Percentiles rank a stretch among this genome's conserved stretches.
phyloP scores from a whole-genome alignment of 139 green algal genomes.

The Tetradesmus obliquus region DNA sequence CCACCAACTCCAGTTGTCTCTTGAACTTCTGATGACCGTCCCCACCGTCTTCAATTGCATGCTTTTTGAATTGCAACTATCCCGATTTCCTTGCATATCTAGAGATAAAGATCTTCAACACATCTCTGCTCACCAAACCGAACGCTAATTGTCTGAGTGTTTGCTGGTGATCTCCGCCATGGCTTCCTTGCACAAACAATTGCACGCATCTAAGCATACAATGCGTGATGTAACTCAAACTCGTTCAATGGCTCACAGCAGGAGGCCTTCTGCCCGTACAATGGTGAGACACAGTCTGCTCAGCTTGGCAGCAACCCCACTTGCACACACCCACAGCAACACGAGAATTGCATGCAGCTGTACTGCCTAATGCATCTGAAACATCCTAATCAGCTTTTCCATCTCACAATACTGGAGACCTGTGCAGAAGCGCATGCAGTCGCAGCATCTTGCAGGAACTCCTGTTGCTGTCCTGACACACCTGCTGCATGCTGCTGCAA shows the following conservation, averaged over 20 bases:
- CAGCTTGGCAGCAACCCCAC: background rate
- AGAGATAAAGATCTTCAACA: background rate
- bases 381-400: too few species aligned
- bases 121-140: background rate
- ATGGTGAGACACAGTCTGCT: background rate
- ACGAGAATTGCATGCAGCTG: background rate
- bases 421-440: background rate
- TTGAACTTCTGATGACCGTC: background rate
- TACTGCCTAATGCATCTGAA: too few species aligned
- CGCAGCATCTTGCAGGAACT: background rate
- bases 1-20: background rate
- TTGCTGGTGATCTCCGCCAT: background rate
- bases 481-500: background rate
- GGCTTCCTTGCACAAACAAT: background rate
- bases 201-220: background rate
- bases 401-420: background rate
- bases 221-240: background rate
- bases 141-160: background rate
- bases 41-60: background rate
- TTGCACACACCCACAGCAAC: background rate
- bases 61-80: background rate
- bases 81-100: background rate
- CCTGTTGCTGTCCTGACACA: background rate
- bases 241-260: background rate
- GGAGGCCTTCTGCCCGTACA: background rate